A percentile compares a stretch with the other conserved stretches of the same genome.
Evolutionary conservation across 495 filamentous ascomycete genomes (phyloP).

Genomic region (Aspergillus hancockii): DNA sequence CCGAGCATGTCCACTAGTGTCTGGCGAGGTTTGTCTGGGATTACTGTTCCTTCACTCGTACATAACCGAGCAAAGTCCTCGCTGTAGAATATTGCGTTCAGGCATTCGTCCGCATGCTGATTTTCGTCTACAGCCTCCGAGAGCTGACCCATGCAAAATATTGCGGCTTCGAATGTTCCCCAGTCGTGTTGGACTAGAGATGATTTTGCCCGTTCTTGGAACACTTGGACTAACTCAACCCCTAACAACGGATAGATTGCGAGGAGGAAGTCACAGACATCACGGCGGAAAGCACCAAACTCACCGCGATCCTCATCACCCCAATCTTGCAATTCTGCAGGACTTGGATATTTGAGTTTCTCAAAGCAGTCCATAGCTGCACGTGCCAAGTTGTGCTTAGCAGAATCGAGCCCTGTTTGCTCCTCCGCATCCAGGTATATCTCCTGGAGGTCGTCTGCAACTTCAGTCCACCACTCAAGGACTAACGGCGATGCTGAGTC

Average conservation of each 20-base stretch:
- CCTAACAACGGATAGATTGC: constrained; percentile 73
- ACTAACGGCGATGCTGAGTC: constrained; percentile 74
- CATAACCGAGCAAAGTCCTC: constrained; percentile 53
- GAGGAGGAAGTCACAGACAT: constrained; percentile 79
- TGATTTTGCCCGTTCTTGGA: constrained; percentile 63
- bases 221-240: constrained; percentile 64
- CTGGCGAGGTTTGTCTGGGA: constrained; percentile 72
- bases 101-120: constrained; percentile 60
- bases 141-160: constrained; percentile 76
- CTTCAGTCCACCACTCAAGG: constrained; percentile 80
- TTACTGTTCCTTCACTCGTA: constrained; percentile 42
- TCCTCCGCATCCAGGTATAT: constrained; percentile 31
- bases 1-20: constrained; percentile 77
- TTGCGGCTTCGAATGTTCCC: constrained; percentile 75
- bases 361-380: constrained; percentile 41
- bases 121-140: constrained; percentile 75
- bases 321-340: constrained; percentile 54
- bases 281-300: constrained; percentile 77
- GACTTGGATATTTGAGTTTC: constrained; percentile 38
- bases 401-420: constrained; percentile 21
- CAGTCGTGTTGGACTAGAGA: constrained; percentile 63
- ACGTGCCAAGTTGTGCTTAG: constrained; percentile 39
- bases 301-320: constrained; percentile 67
- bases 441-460: constrained; percentile 41
- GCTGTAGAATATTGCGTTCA: constrained; percentile 74